Percentiles rank a stretch among this genome's conserved stretches.
Conservation (phyloP, 305 asterid species). For the Plantago coronopus region DNA sequence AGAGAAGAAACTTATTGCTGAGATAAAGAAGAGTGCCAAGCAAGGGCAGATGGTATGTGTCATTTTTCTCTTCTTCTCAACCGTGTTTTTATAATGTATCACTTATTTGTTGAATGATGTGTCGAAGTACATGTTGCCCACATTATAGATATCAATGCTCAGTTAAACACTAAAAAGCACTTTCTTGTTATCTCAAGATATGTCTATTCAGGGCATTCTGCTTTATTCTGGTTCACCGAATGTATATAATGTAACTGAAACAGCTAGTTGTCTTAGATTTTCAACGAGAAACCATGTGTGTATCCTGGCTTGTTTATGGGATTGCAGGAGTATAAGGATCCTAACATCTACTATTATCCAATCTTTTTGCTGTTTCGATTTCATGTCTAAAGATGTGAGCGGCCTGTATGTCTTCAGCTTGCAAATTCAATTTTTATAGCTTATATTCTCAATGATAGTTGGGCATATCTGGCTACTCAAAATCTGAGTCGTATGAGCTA, state of each 20-base stretch:
- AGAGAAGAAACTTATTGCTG: constrained; percentile 85
- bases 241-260: too few relatives aligned
- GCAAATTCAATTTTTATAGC: not conserved
- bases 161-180: too few relatives aligned
- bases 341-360: constrained; percentile 6
- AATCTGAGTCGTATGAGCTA: constrained; percentile 12
- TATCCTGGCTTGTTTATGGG: too few relatives aligned
- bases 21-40: constrained; percentile 96
- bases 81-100: not conserved
- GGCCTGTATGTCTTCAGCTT: too few relatives aligned
- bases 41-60: constrained; percentile 95
- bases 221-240: too few relatives aligned
- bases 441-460: not conserved
- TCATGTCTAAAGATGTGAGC: too few relatives aligned
- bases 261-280: too few relatives aligned
- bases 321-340: not conserved
- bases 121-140: not conserved
- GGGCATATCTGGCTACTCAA: constrained; percentile 9
- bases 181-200: too few relatives aligned
- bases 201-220: too few relatives aligned
- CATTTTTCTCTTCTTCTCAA: constrained; percentile 1
- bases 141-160: too few relatives aligned
- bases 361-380: too few relatives aligned
- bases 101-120: not conserved
- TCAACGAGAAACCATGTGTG: too few relatives aligned